These are phyloP conservation scores for Zasmidium cellare DNA, from an alignment of 2,329 filamentous ascomycete genomes.

Conservation along the genomic window DNA sequence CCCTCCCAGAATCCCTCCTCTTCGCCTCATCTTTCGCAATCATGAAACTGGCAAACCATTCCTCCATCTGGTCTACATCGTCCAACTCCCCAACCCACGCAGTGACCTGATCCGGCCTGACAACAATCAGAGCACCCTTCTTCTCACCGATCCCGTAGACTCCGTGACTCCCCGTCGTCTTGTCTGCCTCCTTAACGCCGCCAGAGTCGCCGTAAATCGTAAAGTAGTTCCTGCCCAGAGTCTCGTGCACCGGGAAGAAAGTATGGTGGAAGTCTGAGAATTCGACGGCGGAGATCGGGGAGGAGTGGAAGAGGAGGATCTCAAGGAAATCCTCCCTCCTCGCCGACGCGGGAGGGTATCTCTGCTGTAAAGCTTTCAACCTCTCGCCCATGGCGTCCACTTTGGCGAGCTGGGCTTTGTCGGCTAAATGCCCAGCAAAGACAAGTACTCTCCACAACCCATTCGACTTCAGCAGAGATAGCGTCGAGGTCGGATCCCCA, in stretches of 20 bases:
- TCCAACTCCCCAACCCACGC: constrained; percentile 8
- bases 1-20: constrained; percentile 2
- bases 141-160: constrained; percentile 2
- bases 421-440: constrained; percentile 17
- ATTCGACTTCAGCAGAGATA: constrained; percentile 16
- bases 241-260: constrained; percentile 4
- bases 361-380: background rate
- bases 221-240: constrained; percentile 4
- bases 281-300: background rate
- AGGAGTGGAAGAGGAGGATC: constrained; percentile 10
- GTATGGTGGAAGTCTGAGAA: constrained; percentile 4
- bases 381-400: constrained; percentile 4
- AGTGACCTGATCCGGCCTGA: constrained; percentile 15
- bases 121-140: constrained; percentile 7
- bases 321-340: background rate
- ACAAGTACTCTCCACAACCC: constrained; percentile 22
- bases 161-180: background rate
- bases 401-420: background rate
- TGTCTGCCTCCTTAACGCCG: background rate
- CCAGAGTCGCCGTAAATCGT: constrained; percentile 3
- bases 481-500: constrained; percentile 3
- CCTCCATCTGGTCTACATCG: constrained; percentile 6
- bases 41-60: constrained; percentile 13
- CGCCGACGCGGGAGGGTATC: background rate
- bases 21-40: background rate